Base-by-base conservation (phyloP, 2,329 filamentous ascomycete species). In the Aschersonia sp. region DNA sequence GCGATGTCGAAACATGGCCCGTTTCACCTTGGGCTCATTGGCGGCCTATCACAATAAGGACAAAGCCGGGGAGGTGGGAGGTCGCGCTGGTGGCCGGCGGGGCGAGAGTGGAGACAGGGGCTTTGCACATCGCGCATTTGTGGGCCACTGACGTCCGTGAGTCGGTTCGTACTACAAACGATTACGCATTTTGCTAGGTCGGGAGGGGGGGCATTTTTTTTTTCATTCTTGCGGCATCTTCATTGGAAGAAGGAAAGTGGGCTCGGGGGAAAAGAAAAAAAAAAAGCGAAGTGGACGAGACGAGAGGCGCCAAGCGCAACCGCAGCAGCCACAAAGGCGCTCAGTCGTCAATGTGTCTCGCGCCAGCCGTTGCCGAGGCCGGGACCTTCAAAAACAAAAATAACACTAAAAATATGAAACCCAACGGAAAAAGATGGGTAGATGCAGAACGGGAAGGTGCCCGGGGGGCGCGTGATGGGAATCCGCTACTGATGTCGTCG, bases 1-100 rank as follows among this genome's bases (percentile, higher is more conserved):
- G 31, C 50, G 41, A 38, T 30, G 52, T 48, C 56, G 56, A 58
- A 58, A 58, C 56, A 50, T 51, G 48, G 53, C 51, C 48, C 47
- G 56, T 58, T 58, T 58, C 56, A 58, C 45, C 50, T 47, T 52
- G 48, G 44, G 50, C 49, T 41, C 46, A 45, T 45, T 47, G 41
- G 45, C 43, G 47, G 44, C 53, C 56, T 50, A 55, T 56, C 51
- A 51, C 35, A 38, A 3, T 9, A 12, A 30, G 29, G 29, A 12
- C 30, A 30, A 30, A 47, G 10, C 32, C 47, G 12, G 41, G 41
- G 41, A 41, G 45, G 35, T 38, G 7, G 35, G 20, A 20, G 20
- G 20, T 20, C 20, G 20, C 20, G 20, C 20, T 20, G 12, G 35
- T 38, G 7, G 32, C 31, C 20, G 35, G 40, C 35, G 35, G 45